Base-by-base conservation (phyloP, 352 stramenopile species). In the Pythium brassicae region DNA sequence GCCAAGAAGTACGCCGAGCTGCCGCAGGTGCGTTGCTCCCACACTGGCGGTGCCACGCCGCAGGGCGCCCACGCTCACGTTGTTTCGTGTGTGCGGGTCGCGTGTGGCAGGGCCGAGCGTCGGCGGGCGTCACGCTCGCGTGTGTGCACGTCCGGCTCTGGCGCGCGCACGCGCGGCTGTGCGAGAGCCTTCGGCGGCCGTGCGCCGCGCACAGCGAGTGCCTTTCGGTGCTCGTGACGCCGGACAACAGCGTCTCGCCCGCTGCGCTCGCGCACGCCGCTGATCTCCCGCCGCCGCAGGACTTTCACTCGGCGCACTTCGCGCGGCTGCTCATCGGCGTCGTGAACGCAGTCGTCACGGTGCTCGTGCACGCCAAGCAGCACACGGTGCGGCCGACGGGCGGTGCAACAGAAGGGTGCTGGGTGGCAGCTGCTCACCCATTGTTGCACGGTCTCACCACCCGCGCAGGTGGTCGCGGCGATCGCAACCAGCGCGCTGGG, bases 1-100 rank as follows among this genome's bases (percentile, higher is more conserved):
- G 67, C 79, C 32, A 92, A 92, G 66, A 89, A 86, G 44, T 83
- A 79, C 50, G 59, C 66, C 0, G 79, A 89, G 26, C 73, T 85
- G 10, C 69, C 74, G 11, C 53, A 68, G 32, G 79, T 82, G 46
- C 29, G 69, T 60, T n/a, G n/a, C n/a, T n/a, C n/a, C 17, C 5
- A 29, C 14, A 37, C 32, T 37, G 32, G n/a, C n/a, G n/a, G n/a
- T n/a, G n/a, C n/a, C n/a, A n/a, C n/a, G n/a, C n/a, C n/a, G n/a
- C n/a, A n/a, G n/a, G n/a, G n/a, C n/a, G n/a, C n/a, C n/a, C n/a
- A n/a, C n/a, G n/a, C n/a, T n/a, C n/a, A n/a, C n/a, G n/a, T 39
- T n/a, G n/a, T n/a, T n/a, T n/a, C n/a, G n/a, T n/a, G n/a, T n/a
- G n/a, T n/a, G n/a, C n/a, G n/a, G n/a, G n/a, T n/a, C n/a, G n/a